Percentiles rank a stretch among this genome's conserved stretches.
Conservation (phyloP, 2,329 filamentous ascomycete genomes). For the Paraconiothyrium sp. region DNA sequence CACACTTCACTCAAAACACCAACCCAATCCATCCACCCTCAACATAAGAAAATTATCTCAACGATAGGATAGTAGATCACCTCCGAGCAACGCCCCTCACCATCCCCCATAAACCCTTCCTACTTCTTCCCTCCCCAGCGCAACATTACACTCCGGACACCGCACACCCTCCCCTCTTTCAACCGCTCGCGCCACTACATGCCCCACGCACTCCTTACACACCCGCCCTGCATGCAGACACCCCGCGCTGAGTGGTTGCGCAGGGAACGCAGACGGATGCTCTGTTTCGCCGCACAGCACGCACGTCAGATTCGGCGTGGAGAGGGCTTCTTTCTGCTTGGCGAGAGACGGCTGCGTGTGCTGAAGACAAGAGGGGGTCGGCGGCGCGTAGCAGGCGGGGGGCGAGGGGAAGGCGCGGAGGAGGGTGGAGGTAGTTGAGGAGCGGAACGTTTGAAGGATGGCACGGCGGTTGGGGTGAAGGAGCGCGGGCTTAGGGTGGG, state of each 20-base stretch:
- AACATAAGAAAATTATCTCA: no score
- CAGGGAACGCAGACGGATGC: constrained; percentile 31
- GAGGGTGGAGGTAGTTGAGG: constrained; percentile 3
- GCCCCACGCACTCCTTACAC: constrained; percentile 36
- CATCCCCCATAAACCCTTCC: no score
- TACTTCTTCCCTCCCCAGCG: constrained; percentile 34
- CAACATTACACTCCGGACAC: constrained; percentile 44
- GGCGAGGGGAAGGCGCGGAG: not conserved
- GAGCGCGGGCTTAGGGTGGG: no score
- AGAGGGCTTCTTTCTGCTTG: constrained; percentile 12
- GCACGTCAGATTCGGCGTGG: constrained; percentile 27
- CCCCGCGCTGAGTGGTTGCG: constrained; percentile 30
- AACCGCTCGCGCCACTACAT: no score
- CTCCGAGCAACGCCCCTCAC: no score
- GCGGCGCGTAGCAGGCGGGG: not conserved
- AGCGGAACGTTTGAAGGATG: not conserved
- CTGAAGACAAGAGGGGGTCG: not conserved
- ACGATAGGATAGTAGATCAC: no score
- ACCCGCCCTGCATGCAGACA: constrained; percentile 43
- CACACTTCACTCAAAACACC: no score
- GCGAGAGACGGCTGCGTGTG: constrained; percentile 10
- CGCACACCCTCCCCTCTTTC: constrained; percentile 32
- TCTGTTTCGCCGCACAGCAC: constrained; percentile 38
- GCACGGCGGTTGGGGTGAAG: not conserved
- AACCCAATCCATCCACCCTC: no score